Conservation (phyloP, 2,329 filamentous ascomycete genomes). For the Teratosphaeria nubilosa region DNA sequence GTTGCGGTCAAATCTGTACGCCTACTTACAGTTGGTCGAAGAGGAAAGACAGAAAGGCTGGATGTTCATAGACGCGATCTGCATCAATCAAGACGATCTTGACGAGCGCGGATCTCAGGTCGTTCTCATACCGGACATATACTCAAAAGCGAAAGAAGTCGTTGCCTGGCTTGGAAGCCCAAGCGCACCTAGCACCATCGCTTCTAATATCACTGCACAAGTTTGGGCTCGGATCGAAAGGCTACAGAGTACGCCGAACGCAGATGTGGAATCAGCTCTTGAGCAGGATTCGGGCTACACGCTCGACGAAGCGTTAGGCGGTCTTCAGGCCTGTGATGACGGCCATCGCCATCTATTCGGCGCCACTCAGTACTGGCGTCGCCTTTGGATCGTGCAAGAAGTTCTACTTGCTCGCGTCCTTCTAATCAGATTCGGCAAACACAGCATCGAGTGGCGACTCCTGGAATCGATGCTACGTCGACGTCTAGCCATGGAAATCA, state of each 20-base stretch:
- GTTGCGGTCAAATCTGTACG: not conserved
- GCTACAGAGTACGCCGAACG: not conserved
- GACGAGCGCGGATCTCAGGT: not conserved
- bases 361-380: not conserved
- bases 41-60: not conserved
- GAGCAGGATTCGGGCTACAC: not conserved
- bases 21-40: not conserved
- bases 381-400: not conserved
- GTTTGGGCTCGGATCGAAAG: not conserved
- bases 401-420: not conserved
- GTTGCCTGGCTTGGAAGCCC: not conserved
- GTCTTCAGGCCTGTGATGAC: not conserved
- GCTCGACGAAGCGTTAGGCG: not conserved
- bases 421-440: not conserved
- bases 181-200: not conserved
- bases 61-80: constrained; percentile 3
- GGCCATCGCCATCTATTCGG: not conserved
- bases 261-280: not conserved
- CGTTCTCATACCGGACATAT: not conserved
- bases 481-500: not conserved
- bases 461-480: not conserved
- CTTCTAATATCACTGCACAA: not conserved
- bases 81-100: constrained; percentile 4
- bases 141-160: not conserved
- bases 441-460: not conserved